phyloP scores from a whole-genome alignment of 2,329 filamentous ascomycete genomes.

The Xylaria arbuscula region DNA sequence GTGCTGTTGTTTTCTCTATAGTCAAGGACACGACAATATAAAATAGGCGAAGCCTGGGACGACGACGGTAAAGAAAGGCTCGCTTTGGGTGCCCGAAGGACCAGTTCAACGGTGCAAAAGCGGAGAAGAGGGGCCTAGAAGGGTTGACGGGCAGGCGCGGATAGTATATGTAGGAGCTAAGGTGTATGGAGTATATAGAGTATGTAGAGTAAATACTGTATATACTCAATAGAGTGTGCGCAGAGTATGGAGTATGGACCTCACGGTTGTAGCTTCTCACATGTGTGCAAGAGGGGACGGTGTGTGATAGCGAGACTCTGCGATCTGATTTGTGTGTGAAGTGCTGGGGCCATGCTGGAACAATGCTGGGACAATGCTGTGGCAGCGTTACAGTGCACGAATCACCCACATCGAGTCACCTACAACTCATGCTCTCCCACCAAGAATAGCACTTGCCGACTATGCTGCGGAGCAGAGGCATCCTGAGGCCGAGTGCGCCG shows the following conservation, averaged over 20 bases:
- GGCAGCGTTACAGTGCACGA: conserved; percentile 41
- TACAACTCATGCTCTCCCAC: conserved; percentile 40
- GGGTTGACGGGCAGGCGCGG: conserved; percentile 45
- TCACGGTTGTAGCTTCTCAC: conserved; percentile 38
- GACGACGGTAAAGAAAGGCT: conserved; percentile 43
- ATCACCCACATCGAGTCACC: conserved; percentile 43
- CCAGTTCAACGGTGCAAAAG: conserved; percentile 50
- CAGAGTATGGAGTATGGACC: no score
- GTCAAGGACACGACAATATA: conserved; percentile 45
- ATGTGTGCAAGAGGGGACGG: conserved; percentile 42
- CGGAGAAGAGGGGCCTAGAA: conserved; percentile 45
- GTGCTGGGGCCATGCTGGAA: conserved; percentile 42
- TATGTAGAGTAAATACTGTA: conserved; percentile 15
- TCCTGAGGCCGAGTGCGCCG: conserved; percentile 35
- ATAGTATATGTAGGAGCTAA: conserved; percentile 48
- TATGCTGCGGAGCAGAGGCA: conserved; percentile 32
- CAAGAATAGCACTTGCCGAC: conserved; percentile 50
- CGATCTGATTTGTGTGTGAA: conserved; percentile 50
- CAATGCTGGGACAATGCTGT: conserved; percentile 43
- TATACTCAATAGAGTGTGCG: no score
- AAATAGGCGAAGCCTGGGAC: conserved; percentile 44
- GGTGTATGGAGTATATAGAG: conserved; percentile 12
- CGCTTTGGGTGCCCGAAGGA: conserved; percentile 45
- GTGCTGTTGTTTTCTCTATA: conserved; percentile 45
- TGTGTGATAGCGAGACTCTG: conserved; percentile 47